Percentiles rank a stretch among this genome's conserved stretches.
Conservation (phyloP, 306 rosid genomes). For the Arachis stenosperma region DNA sequence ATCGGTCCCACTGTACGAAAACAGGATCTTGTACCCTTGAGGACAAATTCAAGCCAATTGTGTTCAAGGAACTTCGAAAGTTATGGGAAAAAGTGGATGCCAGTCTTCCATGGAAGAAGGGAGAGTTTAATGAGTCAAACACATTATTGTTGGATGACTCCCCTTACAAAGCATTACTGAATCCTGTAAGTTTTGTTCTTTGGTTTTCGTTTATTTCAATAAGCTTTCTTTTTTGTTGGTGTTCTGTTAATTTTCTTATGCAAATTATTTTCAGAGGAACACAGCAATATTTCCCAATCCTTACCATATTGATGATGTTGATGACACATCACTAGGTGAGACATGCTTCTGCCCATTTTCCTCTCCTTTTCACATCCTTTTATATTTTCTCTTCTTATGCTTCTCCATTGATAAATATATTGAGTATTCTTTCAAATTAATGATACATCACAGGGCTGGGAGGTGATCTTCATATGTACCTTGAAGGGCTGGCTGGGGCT, state of each 20-base stretch:
- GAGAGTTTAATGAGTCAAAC: conserved; percentile 77
- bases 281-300: conserved; percentile 82
- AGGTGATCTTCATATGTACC: conserved; percentile 70
- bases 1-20: conserved; percentile 68
- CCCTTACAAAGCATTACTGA: conserved; percentile 80
- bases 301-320: conserved; percentile 45
- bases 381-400: conserved; percentile 1
- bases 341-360: conserved; percentile 17
- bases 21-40: conserved; percentile 61
- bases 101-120: conserved; percentile 74
- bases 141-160: conserved; percentile 90
- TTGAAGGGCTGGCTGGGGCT: conserved; percentile 65
- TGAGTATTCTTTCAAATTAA: neutral
- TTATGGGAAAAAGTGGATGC: conserved; percentile 74
- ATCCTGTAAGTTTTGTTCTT: conserved; percentile 69
- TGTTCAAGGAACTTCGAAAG: conserved; percentile 78
- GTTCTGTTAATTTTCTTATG: conserved; percentile 27
- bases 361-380: neutral
- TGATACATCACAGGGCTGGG: conserved; percentile 56
- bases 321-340: conserved; percentile 80
- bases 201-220: conserved; percentile 25
- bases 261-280: conserved; percentile 59
- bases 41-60: conserved; percentile 62
- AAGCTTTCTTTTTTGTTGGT: conserved; percentile 28
- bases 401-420: conserved; percentile 7